Conservation (phyloP, 2,329 filamentous ascomycete species). For the Xylariomycetidae sp. region DNA sequence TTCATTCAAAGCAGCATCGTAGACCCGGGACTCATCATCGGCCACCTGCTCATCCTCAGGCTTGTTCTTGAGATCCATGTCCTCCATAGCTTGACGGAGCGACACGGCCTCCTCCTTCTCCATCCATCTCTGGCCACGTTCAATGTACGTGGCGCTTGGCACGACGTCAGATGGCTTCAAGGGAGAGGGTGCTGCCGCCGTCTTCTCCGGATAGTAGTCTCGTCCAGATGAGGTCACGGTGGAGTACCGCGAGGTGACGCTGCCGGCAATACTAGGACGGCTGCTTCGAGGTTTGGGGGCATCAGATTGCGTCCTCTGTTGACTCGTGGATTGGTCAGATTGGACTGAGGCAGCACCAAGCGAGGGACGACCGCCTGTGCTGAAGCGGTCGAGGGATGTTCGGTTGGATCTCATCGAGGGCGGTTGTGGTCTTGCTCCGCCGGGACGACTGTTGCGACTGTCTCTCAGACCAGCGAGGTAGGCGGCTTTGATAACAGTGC, state of each 20-base stretch:
- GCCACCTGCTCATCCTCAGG: constrained; percentile 27
- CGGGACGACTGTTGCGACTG: constrained; percentile 63
- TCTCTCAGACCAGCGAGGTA: constrained; percentile 69
- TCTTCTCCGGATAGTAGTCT: constrained; percentile 47
- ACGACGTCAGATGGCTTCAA: constrained; percentile 58
- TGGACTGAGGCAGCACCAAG: constrained; percentile 23
- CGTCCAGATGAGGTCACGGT: constrained; percentile 38
- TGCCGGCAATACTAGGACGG: constrained; percentile 40
- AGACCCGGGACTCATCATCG: constrained; percentile 59
- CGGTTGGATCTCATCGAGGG: constrained; percentile 25
- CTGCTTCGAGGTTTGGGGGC: constrained; percentile 25
- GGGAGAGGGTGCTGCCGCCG: constrained; percentile 35
- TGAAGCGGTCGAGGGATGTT: constrained; percentile 23
- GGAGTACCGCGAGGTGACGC: constrained; percentile 48
- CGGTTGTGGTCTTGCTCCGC: constrained; percentile 63
- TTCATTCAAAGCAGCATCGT: constrained; percentile 68
- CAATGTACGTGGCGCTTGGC: constrained; percentile 65
- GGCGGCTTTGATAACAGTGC: constrained; percentile 41
- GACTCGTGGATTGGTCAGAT: constrained; percentile 28
- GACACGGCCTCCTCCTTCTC: constrained; percentile 73
- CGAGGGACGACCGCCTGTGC: constrained; percentile 25
- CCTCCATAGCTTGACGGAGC: constrained; percentile 67
- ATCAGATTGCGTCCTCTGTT: constrained; percentile 29
- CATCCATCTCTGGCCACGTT: constrained; percentile 71
- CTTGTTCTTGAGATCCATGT: constrained; percentile 56